Percentiles rank a stretch among this genome's conserved stretches.
Evolutionary conservation across 2,329 filamentous ascomycete genomes (phyloP).

Genomic region (Aureobasidium sp.): DNA sequence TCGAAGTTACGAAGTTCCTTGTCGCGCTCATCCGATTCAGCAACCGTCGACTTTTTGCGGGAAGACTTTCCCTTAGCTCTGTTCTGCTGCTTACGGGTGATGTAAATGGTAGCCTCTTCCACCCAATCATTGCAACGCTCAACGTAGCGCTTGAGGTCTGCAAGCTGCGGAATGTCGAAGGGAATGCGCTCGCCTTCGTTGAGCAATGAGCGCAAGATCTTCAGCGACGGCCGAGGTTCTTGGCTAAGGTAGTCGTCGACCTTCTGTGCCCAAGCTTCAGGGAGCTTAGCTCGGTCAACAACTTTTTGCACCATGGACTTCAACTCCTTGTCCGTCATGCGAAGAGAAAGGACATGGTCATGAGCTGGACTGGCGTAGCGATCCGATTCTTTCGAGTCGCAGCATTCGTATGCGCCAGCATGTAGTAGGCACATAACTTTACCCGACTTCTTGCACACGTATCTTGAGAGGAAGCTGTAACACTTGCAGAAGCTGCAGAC

Average conservation of each 20-base stretch:
- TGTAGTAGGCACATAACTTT: constrained; percentile 80
- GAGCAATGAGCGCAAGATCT: constrained; percentile 73
- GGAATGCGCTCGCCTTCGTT: constrained; percentile 95
- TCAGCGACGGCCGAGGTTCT: constrained; percentile 76
- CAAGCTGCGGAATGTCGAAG: constrained; percentile 75
- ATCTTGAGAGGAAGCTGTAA: constrained; percentile 84
- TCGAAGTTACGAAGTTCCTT: constrained; percentile 81
- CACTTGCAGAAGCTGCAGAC: constrained; percentile 88
- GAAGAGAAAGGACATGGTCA: constrained; percentile 69
- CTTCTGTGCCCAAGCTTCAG: constrained; percentile 86
- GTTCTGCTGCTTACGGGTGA: constrained; percentile 94
- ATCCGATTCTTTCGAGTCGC: constrained; percentile 58
- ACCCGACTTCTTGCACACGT: constrained; percentile 72
- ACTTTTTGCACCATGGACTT: constrained; percentile 63
- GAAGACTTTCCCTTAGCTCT: constrained; percentile 87
- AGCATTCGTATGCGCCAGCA: constrained; percentile 74
- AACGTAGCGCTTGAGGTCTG: constrained; percentile 79
- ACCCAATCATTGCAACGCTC: constrained; percentile 97
- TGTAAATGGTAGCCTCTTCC: constrained; percentile 93
- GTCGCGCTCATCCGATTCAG: constrained; percentile 76
- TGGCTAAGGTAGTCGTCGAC: constrained; percentile 78
- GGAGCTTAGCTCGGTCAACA: constrained; percentile 75
- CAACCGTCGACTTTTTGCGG: constrained; percentile 56
- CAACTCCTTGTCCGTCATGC: constrained; percentile 67
- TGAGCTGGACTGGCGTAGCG: constrained; percentile 49